Base-by-base conservation (phyloP, 179 eudicot genomes). In the Gypsophila paniculata region DNA sequence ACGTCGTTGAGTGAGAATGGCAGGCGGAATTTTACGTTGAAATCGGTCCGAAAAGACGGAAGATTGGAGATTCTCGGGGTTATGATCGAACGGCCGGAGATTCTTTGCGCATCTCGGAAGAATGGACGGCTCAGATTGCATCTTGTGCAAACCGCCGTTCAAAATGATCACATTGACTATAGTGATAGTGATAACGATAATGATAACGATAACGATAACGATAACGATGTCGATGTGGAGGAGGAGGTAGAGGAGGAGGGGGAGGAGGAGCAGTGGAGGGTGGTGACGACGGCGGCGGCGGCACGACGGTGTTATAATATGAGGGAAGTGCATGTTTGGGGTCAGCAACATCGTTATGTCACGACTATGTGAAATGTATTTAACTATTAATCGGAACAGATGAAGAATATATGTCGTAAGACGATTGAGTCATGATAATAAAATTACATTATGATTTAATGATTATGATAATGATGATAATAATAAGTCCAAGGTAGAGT, bases 71-170 rank as follows among this genome's bases (percentile, higher is more conserved):
- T 89, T 25, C 63, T 44, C 19, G 82, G 73, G 69, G 82, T 84
- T 1, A 74, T 54, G 70, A 81, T 82, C n/a, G 65, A 74, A n/a
- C 79, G 85, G 29, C 82, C 83, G 2, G 88, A 85, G 76, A 62
- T 79, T 22, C 72, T 89, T 0, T 65, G 68, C 4, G 81, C 86
- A 44, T 77, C 88, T 3, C 82, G 94, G 8, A 65, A 75, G 42
- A 80, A 89, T 60, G 94, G 94, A 49, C 86, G 91, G 75, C 62
- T 89, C 17, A 85, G 79, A 73, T 72, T 89, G 77, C 72, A 78
- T 42, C 77, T 85, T 15, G 70, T 85, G 12, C 21, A 52, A 26
- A 62, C 17, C 5, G 0, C n/a, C 18, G 29, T 26, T 15, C 55
- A 29, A 4, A 81, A 75, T 11, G 77, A 46, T 29, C 34, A 29